Base-by-base conservation (phyloP, 129 eudicot genomes). In the Glebionis coronaria region DNA sequence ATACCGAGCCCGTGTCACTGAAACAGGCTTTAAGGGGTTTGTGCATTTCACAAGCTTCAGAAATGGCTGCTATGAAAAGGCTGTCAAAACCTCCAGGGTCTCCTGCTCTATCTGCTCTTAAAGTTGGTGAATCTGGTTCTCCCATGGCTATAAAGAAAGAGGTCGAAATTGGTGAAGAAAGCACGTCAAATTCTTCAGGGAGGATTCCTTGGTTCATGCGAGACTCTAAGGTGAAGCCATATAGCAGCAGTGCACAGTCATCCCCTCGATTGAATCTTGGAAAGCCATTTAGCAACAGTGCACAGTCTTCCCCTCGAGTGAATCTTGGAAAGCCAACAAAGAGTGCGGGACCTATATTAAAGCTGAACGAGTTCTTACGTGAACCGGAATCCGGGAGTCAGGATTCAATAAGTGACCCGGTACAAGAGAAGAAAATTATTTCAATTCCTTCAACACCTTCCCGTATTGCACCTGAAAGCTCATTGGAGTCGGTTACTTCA, bases 11-110 rank as follows among this genome's bases (percentile, higher is more conserved):
- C 0, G 84, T 94, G 44, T 86, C 96, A 38, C 75, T 94, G 10
- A 94, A 94, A 69, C 95, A 94, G 65, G 99, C 99, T 31, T 76
- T 94, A 35, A 79, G 99, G 71, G 99, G 99, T 0, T 68, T 89
- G 8, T 86, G 97, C 78, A 87, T 94, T 59, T 90, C 99, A 38
- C 99, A 94, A 77, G 99, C 99, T 56, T 92, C 99, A 13, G 99
- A 94, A 76, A 89, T 83, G 93, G 99, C 99, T 57, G 92, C 97
- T 53, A 63, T 82, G 69, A 89, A 81, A 72, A 77, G 97, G 14
- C 69, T 65, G 53, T 77, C 92, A 25, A 76, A 35, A 35, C 42
- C 42, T 35, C 42, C 42, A 5, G 42, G 42, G 42, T 35, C 42
- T 35, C 42, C 42, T 35, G 42, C 42, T 35, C 42, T 35, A 35